These are phyloP conservation scores for Schizochytrium sp. DNA, from an alignment of 108 stramenopile species.

Conservation along the genomic window DNA sequence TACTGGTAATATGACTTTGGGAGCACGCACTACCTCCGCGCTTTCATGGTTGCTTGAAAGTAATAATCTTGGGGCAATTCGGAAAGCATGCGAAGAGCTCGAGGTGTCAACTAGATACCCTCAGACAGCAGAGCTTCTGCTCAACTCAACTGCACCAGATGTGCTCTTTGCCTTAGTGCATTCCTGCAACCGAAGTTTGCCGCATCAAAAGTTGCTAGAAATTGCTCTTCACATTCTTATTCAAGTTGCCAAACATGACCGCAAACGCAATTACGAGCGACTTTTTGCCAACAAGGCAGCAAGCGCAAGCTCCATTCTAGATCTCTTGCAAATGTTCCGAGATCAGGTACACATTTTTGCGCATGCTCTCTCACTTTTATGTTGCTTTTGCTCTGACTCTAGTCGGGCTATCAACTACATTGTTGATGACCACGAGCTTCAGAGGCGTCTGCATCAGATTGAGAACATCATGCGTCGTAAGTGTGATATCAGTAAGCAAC, in stretches of 20 bases:
- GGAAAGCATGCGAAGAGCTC: slow-evolving; percentile 79
- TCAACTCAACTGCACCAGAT: slow-evolving; percentile 75
- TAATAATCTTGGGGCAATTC: slow-evolving; percentile 79
- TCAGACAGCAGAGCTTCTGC: slow-evolving; percentile 71
- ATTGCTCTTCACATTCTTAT: slow-evolving; percentile 79
- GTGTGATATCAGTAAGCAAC: slow-evolving; percentile 17
- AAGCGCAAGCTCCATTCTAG: slow-evolving; percentile 78
- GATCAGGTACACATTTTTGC: slow-evolving; percentile 80
- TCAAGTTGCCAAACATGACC: slow-evolving; percentile 80
- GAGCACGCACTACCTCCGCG: slow-evolving; percentile 68
- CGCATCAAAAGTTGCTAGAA: slow-evolving; percentile 86
- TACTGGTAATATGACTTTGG: slow-evolving; percentile 57
- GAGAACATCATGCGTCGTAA: slow-evolving; percentile 38
- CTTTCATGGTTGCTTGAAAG: slow-evolving; percentile 78
- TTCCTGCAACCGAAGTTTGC: slow-evolving; percentile 88
- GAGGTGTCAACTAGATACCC: slow-evolving; percentile 80
- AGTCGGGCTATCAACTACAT: slow-evolving; percentile 41
- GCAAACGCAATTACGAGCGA: slow-evolving; percentile 63
- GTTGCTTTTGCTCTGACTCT: slow-evolving; percentile 47
- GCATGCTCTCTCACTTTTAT: background rate
- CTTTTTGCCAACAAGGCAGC: slow-evolving; percentile 70
- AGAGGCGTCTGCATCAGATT: background rate
- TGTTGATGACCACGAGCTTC: background rate
- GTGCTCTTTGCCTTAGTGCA: slow-evolving; percentile 80
- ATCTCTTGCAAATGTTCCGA: slow-evolving; percentile 88